Evolutionary conservation across 2,329 filamentous ascomycete species (phyloP), one percentile per base, ranked within the genome.

Genomic region (Metarhizium robertsii): DNA sequence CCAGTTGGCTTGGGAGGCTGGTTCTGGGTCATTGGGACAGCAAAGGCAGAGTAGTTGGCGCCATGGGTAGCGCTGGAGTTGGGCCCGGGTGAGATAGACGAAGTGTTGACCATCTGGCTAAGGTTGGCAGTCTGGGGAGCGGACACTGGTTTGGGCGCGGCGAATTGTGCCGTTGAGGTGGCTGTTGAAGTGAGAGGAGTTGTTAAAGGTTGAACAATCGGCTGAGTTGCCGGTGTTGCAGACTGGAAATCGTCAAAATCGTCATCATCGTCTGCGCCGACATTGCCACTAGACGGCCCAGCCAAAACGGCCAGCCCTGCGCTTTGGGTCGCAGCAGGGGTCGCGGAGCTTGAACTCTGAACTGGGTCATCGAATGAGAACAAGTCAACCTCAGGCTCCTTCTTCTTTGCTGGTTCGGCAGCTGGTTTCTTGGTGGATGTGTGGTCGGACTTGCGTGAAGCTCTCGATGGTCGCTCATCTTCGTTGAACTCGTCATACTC

Each of bases 181-280:
- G 77, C 79, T 6, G 77, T 74, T 16, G 79, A 78, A 54, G 76
- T 71, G 59, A 79, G 69, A 2, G 78, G 72, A 16, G 76, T 61
- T 64, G 78, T 62, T 63, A 81, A 55, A 65, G 79, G 64, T 74
- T 71, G 68, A 60, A 78, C 71, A 18, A 76, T 69, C 11, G 77
- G 67, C n/a, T 71, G 71, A 14, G 76, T 66, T 30, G 83, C 75
- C 3, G 86, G 82, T 2, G 87, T 76, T 14, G 92, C 92, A 20
- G 91, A 95, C 71, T 96, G 90, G 78, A 97, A 97, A 67, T 99
- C 94, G 67, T 97, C 94, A 66, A 97, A 97, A 60, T 96, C 94
- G 62, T 96, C 92, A 60, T 96, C 92, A 59, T 83, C 84, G 46
- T 76, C 75, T 34, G 72, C 71, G 16, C 72, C 50, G 18, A 57